A percentile compares a stretch with the other conserved stretches of the same genome.
phyloP scores from a whole-genome alignment of 768 basidiomycete genomes.

The Gymnopilus dilepis region DNA sequence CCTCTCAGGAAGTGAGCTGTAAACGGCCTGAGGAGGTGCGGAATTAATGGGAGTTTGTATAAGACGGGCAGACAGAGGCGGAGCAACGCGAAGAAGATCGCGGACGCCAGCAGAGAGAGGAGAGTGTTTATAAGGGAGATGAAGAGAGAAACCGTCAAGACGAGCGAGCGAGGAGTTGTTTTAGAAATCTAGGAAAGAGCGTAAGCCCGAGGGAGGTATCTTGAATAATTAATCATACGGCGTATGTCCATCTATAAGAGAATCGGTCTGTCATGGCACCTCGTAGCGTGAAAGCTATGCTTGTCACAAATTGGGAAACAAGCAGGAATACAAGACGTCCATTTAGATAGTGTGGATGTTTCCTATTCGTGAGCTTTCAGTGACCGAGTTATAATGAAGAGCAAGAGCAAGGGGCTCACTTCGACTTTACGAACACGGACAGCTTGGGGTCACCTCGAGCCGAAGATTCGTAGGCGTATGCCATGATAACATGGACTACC shows the following conservation, averaged over 20 bases:
- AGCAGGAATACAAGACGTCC: constrained; percentile 67
- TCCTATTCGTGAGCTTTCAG: constrained; percentile 43
- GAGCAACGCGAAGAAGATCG: constrained; percentile 49
- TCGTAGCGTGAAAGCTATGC: constrained; percentile 55
- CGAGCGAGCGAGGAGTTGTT: constrained; percentile 10
- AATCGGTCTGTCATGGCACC: constrained; percentile 70
- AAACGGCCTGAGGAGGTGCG: constrained; percentile 59
- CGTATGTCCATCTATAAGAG: constrained; percentile 47
- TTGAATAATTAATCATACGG: constrained; percentile 24
- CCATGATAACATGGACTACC: constrained; percentile 46
- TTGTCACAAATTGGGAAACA: constrained; percentile 54
- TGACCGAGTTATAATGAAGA: neutral
- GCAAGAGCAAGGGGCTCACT: constrained; percentile 41
- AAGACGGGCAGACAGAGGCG: constrained; percentile 58
- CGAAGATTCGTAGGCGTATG: constrained; percentile 37
- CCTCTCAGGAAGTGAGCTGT: constrained; percentile 66
- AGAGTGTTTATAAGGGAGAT: constrained; percentile 48
- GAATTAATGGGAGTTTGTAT: constrained; percentile 59
- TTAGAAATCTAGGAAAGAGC: constrained; percentile 5
- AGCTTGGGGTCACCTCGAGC: constrained; percentile 46
- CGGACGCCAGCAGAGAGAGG: constrained; percentile 42
- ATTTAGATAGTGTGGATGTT: constrained; percentile 77
- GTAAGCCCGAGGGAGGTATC: neutral
- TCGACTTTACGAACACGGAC: constrained; percentile 68
- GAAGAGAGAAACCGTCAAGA: constrained; percentile 36